phyloP scores from a whole-genome alignment of 2,329 filamentous ascomycete genomes.

The Fusarium sp. region DNA sequence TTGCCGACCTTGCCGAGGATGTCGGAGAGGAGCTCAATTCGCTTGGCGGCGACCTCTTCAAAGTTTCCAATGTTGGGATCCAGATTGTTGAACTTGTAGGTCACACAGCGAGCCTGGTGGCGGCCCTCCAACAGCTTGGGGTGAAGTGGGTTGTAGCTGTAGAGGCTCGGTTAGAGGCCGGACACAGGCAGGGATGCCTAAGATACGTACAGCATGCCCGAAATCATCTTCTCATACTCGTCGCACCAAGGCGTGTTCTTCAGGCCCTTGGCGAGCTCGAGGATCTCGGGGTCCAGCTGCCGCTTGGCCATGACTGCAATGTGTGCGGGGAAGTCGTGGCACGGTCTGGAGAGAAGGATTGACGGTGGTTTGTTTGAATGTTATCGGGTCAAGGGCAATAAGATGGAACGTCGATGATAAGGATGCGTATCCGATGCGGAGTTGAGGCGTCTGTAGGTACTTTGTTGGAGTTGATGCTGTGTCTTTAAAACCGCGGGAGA shows the following conservation, averaged over 20 bases:
- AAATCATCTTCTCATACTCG: slow-evolving; percentile 49
- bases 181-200: accelerated
- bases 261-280: slow-evolving; percentile 42
- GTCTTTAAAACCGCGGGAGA: neutral
- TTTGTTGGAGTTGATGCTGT: slow-evolving; percentile 6
- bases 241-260: slow-evolving; percentile 43
- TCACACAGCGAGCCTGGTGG: slow-evolving; percentile 38
- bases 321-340: neutral
- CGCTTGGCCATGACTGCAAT: slow-evolving; percentile 38
- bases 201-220: slow-evolving; percentile 45
- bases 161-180: neutral
- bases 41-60: slow-evolving; percentile 20
- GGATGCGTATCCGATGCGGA: slow-evolving; percentile 1
- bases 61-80: slow-evolving; percentile 40
- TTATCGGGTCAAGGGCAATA: neutral
- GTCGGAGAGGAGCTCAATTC: slow-evolving; percentile 24
- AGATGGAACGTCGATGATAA: neutral
- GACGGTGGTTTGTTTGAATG: neutral
- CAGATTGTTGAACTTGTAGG: slow-evolving; percentile 46
- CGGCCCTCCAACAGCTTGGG: slow-evolving; percentile 40
- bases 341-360: neutral
- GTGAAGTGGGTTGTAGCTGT: slow-evolving; percentile 41
- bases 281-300: slow-evolving; percentile 37
- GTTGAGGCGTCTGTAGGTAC: neutral
- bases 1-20: slow-evolving; percentile 41